These are phyloP conservation scores for Ambrosia trifida DNA, from an alignment of 129 eudicot species.

Conservation along the genomic window DNA sequence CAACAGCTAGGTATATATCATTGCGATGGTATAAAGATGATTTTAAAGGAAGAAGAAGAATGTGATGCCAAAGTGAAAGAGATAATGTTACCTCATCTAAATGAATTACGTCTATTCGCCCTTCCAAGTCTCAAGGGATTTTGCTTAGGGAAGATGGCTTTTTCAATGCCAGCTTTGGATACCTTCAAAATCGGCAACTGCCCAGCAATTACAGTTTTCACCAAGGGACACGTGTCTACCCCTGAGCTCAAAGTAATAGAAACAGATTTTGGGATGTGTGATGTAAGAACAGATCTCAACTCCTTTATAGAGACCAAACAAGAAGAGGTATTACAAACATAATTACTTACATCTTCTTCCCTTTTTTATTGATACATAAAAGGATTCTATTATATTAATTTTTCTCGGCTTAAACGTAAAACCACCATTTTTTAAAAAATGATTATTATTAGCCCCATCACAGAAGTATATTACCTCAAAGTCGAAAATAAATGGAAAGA, in stretches of 20 bases:
- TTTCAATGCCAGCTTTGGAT: not conserved
- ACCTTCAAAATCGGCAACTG: not conserved
- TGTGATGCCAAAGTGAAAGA: not conserved
- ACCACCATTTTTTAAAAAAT: not conserved
- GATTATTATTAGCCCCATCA: not conserved
- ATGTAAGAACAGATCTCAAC: not conserved
- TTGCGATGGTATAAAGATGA: not conserved
- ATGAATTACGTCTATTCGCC: not conserved
- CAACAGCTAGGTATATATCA: not conserved
- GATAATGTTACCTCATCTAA: not conserved
- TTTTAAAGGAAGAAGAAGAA: slow-evolving; percentile 7
- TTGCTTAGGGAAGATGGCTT: not conserved
- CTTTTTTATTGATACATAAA: too few relatives aligned
- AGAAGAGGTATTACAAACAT: not conserved
- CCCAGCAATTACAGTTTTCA: not conserved
- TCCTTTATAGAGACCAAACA: not conserved
- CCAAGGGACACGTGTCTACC: not conserved
- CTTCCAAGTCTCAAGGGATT: not conserved
- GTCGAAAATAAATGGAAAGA: not conserved
- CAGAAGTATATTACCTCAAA: not conserved
- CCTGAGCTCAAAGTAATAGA: not conserved
- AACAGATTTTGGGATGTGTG: not conserved
- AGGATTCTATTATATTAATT: not conserved
- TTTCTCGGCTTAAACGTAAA: too few relatives aligned
- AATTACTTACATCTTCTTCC: not conserved